Percentiles rank a stretch among this genome's conserved stretches.
phyloP scores from a whole-genome alignment of 176 grass and related monocot genomes.

The Zea luxurians region DNA sequence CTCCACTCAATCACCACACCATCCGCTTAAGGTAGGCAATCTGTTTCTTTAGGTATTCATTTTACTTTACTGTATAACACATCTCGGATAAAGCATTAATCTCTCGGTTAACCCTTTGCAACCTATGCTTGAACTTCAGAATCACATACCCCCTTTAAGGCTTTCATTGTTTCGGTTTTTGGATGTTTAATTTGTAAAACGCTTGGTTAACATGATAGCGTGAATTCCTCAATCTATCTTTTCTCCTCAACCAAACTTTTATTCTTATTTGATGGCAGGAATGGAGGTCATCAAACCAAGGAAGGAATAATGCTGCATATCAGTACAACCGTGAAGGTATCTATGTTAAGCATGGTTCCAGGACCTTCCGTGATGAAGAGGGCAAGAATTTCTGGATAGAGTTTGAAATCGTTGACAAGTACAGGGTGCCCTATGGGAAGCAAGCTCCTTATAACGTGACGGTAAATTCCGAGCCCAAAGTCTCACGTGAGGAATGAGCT shows the following conservation, averaged over 20 bases:
- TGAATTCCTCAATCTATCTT: not conserved
- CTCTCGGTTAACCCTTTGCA: conserved; percentile 17
- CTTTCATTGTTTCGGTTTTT: not conserved
- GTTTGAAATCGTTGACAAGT: conserved; percentile 82
- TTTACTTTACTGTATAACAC: conserved; percentile 19
- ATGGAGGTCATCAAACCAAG: conserved; percentile 85
- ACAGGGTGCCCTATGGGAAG: conserved; percentile 73
- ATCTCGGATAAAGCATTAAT: not conserved
- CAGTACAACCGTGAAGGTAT: conserved; percentile 70
- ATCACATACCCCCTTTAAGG: not conserved
- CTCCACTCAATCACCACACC: conserved; percentile 87
- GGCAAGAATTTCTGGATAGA: conserved; percentile 96
- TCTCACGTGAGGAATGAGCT: not conserved
- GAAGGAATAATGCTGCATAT: conserved; percentile 82
- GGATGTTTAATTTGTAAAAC: conserved; percentile 14
- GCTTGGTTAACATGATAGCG: not conserved
- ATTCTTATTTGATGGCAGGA: conserved; percentile 53
- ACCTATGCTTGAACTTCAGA: conserved; percentile 17
- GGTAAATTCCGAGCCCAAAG: conserved; percentile 45
- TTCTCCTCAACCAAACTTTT: not conserved
- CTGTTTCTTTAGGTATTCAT: conserved; percentile 12
- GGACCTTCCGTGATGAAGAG: conserved; percentile 85
- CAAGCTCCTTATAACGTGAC: conserved; percentile 96
- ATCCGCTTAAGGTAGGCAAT: conserved; percentile 77
- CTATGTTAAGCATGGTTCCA: conserved; percentile 63